Evolutionary conservation across 2,329 filamentous ascomycete genomes (phyloP), one percentile per base, ranked within the genome.

Genomic region (Claviceps sp.): DNA sequence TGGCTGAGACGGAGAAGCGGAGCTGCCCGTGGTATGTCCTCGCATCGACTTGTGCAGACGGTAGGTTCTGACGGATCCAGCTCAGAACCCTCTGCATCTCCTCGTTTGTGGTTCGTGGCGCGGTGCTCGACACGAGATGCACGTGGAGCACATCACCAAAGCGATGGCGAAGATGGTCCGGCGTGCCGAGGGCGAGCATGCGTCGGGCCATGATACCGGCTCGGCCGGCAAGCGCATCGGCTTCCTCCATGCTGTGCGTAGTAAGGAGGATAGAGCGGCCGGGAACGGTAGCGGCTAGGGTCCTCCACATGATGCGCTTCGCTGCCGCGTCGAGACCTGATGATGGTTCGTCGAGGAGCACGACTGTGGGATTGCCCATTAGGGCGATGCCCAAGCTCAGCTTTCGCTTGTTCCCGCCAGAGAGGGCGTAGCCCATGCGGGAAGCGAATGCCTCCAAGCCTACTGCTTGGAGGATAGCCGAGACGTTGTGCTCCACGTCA

Each of bases 211-310:
- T 81, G 58, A 97, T 95, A 13, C 89, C 91, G 0, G 86, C 89
- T 1, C 89, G 78, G 34, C 81, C 82, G 0, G 90, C 90, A 2
- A 97, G 74, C 1, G 89, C 89, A 61, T 95, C 89, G 0, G 90
- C 91, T 68, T 96, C 91, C 65, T 96, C 90, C 89, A 96, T 95
- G 48, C 81, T 87, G 66, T 97, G 91, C 0, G 91, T 96, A 0
- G 91, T 96, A 17, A 97, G 76, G 1, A 97, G 74, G 16, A 96
- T 80, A 0, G 84, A 87, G n/a, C 90, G 79, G 0, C 89, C 89
- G 0, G 81, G 78, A 0, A 85, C 82, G 3, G 90, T 82, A 1
- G 81, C 77, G 3, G 80, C 79, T 1, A 96, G 74, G 0, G 89
- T 95, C 52, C 81, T 81, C 91, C 91, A 96, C 87, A 97, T 95